Evolutionary conservation across 208 protist genomes (phyloP).

Genomic region (Leishmania gerbilli): DNA sequence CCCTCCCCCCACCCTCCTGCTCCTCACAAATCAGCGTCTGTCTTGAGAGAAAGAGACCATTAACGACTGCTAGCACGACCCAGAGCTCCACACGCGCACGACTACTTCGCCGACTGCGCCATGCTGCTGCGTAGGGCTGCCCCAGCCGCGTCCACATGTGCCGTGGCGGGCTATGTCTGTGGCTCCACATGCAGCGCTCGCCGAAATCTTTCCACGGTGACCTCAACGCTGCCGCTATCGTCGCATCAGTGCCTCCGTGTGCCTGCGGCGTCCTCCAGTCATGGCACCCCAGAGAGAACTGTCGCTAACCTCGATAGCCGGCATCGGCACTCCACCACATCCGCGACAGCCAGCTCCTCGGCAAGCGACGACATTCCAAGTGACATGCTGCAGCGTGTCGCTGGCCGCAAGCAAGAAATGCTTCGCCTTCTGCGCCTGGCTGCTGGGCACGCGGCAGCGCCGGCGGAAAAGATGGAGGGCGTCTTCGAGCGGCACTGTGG

Average conservation of each 20-base stretch:
- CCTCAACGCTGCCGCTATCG: neutral
- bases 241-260: neutral
- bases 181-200: neutral
- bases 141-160: neutral
- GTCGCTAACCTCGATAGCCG: neutral
- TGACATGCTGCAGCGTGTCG: slow-evolving; percentile 14
- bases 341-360: neutral
- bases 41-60: neutral
- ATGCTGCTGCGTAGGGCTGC: slow-evolving; percentile 4
- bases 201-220: neutral
- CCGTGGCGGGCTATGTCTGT: neutral
- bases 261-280: neutral
- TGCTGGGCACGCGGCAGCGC: slow-evolving; percentile 7
- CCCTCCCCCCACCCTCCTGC: neutral
- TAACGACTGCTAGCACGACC: neutral
- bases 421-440: slow-evolving; percentile 21
- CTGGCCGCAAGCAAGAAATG: slow-evolving; percentile 5
- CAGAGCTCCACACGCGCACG: neutral
- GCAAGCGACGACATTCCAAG: neutral
- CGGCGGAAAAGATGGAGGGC: slow-evolving; percentile 8
- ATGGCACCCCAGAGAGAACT: neutral
- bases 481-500: slow-evolving; percentile 12
- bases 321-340: neutral
- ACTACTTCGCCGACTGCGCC: neutral
- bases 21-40: neutral